A percentile compares a stretch with the other conserved stretches of the same genome.
Conservation (phyloP, 2,329 filamentous ascomycete genomes). For the Colletotrichum paranaense region DNA sequence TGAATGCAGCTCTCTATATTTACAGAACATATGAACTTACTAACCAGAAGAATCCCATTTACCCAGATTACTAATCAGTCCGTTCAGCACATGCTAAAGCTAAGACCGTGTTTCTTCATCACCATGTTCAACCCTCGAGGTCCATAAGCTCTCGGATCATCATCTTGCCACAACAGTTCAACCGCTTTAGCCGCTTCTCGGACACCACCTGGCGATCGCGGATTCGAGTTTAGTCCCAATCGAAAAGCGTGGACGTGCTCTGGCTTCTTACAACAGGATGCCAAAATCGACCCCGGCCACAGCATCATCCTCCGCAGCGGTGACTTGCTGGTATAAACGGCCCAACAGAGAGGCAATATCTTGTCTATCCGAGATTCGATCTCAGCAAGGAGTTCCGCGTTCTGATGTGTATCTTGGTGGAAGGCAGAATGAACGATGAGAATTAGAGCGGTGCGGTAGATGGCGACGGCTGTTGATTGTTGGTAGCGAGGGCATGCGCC, state of each 20-base stretch:
- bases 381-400: neutral
- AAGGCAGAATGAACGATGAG: neutral
- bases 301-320: constrained; percentile 4
- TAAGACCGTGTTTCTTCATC: constrained; percentile 10
- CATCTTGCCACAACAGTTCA: neutral
- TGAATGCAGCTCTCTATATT: neutral
- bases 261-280: neutral
- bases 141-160: constrained; percentile 1
- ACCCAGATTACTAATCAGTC: too few relatives aligned
- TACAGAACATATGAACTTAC: neutral
- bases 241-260: neutral
- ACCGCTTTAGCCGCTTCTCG: neutral
- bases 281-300: constrained; percentile 1
- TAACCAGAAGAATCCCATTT: too few relatives aligned
- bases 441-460: neutral
- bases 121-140: neutral
- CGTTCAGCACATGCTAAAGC: constrained; percentile 6
- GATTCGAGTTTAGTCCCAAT: neutral
- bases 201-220: neutral
- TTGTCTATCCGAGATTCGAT: neutral
- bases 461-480: neutral
- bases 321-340: neutral
- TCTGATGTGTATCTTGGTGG: neutral
- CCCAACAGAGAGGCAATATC: neutral
- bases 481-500: neutral